phyloP scores from a whole-genome alignment of 2,329 filamentous ascomycete genomes.

The Colletotrichum incanum region DNA sequence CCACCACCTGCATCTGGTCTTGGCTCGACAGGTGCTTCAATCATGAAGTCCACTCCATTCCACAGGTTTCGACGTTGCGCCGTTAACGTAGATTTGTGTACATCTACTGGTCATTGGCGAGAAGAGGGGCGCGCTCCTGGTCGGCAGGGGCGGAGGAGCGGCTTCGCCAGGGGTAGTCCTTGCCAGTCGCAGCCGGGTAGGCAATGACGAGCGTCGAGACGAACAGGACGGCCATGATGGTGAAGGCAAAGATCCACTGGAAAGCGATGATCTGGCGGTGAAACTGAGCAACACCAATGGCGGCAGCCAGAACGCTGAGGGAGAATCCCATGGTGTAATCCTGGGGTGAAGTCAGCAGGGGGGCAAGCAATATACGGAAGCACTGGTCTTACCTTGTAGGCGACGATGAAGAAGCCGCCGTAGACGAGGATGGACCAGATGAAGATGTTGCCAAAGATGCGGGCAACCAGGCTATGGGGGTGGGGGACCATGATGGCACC shows the following conservation, averaged over 20 bases:
- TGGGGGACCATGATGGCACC: constrained; percentile 86
- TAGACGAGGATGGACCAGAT: constrained; percentile 88
- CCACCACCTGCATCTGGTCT: constrained; percentile 2
- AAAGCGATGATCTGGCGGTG: constrained; percentile 80
- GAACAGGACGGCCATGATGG: constrained; percentile 84
- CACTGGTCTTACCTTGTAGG: constrained; percentile 73
- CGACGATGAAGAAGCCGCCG: constrained; percentile 81
- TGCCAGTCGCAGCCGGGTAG: constrained; percentile 75
- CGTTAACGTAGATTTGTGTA: neutral
- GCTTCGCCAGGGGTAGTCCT: constrained; percentile 66
- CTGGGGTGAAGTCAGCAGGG: constrained; percentile 50
- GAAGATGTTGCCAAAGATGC: constrained; percentile 88
- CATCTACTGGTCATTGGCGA: constrained; percentile 61
- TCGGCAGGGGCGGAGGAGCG: constrained; percentile 60
- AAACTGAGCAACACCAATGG: constrained; percentile 86
- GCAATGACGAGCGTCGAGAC: constrained; percentile 76
- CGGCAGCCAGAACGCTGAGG: constrained; percentile 80
- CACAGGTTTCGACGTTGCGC: neutral
- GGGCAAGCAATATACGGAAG: neutral
- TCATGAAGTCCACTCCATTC: constrained; percentile 7
- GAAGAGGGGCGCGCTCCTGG: constrained; percentile 74
- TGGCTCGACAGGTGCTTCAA: constrained; percentile 9
- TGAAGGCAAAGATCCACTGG: constrained; percentile 94
- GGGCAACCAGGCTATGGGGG: constrained; percentile 75
- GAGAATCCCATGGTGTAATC: constrained; percentile 86